These are phyloP conservation scores for Remersonia thermophila DNA, from an alignment of 2,329 filamentous ascomycete genomes.

Conservation along the genomic window DNA sequence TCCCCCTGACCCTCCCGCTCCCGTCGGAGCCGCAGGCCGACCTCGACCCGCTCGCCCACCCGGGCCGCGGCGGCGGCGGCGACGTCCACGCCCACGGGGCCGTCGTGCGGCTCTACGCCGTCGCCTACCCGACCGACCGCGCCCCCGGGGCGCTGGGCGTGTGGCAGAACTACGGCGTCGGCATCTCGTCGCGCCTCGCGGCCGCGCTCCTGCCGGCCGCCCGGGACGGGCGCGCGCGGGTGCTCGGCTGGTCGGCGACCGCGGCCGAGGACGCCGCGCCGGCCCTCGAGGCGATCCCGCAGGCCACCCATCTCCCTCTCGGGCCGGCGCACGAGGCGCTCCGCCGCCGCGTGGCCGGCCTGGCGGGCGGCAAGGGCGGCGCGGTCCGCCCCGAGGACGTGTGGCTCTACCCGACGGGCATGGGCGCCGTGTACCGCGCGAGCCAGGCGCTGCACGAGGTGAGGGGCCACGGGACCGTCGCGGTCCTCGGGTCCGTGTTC, in stretches of 20 bases:
- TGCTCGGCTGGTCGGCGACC: conserved; percentile 20
- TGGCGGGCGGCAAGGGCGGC: conserved; percentile 26
- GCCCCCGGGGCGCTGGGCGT: conserved; percentile 26
- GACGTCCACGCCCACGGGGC: not conserved
- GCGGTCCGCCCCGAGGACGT: conserved; percentile 30
- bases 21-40: not conserved
- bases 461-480: conserved; percentile 20
- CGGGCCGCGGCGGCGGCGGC: too few species aligned
- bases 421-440: conserved; percentile 36
- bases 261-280: conserved; percentile 10
- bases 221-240: conserved; percentile 15
- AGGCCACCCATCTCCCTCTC: conserved; percentile 29
- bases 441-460: conserved; percentile 27
- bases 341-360: conserved; percentile 27
- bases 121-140: conserved; percentile 28
- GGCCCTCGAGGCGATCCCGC: conserved; percentile 11
- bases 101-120: conserved; percentile 29
- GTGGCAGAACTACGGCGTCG: conserved; percentile 35
- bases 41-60: too few species aligned
- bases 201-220: conserved; percentile 30
- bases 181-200: conserved; percentile 33
- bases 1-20: conserved; percentile 14
- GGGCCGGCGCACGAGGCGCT: conserved; percentile 26
- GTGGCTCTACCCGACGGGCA: conserved; percentile 41
- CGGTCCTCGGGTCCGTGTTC: conserved; percentile 40